These are phyloP conservation scores for Gracilaria vermiculophylla DNA, from an alignment of 23 red algal genomes.

Conservation along the genomic window DNA sequence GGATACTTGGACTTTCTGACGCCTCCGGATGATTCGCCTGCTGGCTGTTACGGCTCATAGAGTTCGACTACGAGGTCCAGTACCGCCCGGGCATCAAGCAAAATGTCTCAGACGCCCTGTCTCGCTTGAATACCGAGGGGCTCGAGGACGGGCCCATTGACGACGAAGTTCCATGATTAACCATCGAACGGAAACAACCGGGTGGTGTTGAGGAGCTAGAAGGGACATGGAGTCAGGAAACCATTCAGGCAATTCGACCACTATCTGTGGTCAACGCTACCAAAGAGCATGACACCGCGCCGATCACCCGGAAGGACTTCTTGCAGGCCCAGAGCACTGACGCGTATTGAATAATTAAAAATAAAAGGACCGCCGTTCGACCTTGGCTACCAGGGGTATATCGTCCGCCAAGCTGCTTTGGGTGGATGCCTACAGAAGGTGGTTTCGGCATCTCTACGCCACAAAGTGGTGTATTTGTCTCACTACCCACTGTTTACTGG, in stretches of 20 bases:
- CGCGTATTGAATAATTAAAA: not conserved
- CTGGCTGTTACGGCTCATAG: not conserved
- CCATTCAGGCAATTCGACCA: not conserved
- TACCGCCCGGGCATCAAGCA: not conserved
- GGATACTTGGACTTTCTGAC: not conserved
- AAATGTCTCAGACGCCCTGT: not conserved
- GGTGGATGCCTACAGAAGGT: not conserved
- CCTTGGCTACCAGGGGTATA: not conserved
- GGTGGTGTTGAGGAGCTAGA: not conserved
- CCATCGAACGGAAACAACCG: not conserved
- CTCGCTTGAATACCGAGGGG: not conserved
- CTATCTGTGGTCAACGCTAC: not conserved
- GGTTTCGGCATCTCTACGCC: too few species aligned
- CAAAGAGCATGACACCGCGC: not conserved
- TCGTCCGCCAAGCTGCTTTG: not conserved
- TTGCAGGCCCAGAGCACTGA: not conserved
- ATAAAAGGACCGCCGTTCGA: not conserved
- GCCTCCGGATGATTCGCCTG: not conserved
- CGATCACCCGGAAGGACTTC: not conserved
- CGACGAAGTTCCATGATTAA: not conserved
- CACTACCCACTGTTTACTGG: not conserved
- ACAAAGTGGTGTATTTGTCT: not conserved
- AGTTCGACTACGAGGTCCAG: not conserved
- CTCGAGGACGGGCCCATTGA: not conserved
- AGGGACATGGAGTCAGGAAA: too few species aligned